Conservation (phyloP, 495 filamentous ascomycete species). For the Alectoria sarmentosa region DNA sequence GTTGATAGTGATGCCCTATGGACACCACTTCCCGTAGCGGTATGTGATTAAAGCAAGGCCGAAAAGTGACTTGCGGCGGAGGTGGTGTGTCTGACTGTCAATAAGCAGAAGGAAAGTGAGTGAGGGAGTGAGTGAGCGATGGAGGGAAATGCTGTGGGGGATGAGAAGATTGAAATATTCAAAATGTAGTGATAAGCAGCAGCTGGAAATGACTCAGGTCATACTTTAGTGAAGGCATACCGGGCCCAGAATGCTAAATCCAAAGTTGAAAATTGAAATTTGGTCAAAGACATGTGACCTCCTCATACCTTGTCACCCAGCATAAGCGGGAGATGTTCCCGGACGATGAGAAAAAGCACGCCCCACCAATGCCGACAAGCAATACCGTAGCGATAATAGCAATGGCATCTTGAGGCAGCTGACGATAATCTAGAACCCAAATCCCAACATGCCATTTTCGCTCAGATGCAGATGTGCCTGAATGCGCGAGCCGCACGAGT, state of each 20-base stretch:
- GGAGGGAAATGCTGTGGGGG: too few relatives aligned
- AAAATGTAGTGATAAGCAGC: background rate
- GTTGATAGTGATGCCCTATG: too few relatives aligned
- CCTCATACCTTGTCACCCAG: background rate
- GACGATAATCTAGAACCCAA: background rate
- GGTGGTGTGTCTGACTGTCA: background rate
- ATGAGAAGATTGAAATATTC: too few relatives aligned
- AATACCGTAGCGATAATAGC: background rate
- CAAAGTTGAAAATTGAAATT: background rate
- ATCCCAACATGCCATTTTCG: background rate
- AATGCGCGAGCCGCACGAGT: background rate
- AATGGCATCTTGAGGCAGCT: background rate
- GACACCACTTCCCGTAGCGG: background rate
- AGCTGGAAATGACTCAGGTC: background rate
- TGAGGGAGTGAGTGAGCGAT: too few relatives aligned
- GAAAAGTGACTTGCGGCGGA: background rate
- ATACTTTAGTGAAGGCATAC: background rate
- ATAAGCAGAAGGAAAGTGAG: background rate
- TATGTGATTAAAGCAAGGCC: background rate
- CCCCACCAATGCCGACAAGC: slow-evolving; percentile 1
- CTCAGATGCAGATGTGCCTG: background rate
- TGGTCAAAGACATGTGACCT: background rate
- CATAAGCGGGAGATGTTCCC: background rate
- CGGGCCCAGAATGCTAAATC: too few relatives aligned
- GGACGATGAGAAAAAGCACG: background rate